Evolutionary conservation across 495 filamentous ascomycete species (phyloP), one percentile per base, ranked within the genome.

Genomic region (Chaetomidium leptoderma): DNA sequence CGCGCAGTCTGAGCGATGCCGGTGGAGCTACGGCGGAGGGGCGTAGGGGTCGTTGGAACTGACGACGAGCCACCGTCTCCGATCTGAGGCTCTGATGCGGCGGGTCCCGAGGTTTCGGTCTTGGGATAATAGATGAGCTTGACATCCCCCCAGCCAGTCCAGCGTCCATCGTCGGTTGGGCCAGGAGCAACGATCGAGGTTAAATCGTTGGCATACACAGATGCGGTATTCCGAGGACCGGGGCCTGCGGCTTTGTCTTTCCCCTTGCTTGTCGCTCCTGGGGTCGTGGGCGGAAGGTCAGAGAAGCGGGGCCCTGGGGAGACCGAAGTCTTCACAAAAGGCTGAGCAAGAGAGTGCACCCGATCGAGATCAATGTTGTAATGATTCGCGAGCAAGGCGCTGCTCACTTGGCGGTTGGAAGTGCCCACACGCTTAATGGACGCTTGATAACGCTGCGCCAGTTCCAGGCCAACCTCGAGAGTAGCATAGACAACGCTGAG

Each of bases 351-450:
- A 65, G 87, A 87, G 42, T 89, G 85, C 50, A 99, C 79, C 57
- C 88, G 86, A 37, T 97, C 91, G 29, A 97, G 79, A 65, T 95
- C 89, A 71, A 98, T 92, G 64, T 91, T 92, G 77, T 96, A 98
- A 69, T 97, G 92, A 45, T 86, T 88, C 37, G 84, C 81, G 39
- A 98, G 73, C 44, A 97, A 73, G 49, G 83, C 81, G 42, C 82
- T 80, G 70, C 86, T 89, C n/a, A 89, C 74, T 55, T 84, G 78
- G 43, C 81, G 73, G 27, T 79, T 78, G 24, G 82, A 67, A 40
- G 79, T 78, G 11, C 71, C 70, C 53, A 82, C 73, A 57, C 91
- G 84, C 71, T 90, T 86, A 43, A 90, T 83, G 2, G 89, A 89
- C 5, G 90, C 91, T 70, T 96, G 86, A 62, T 97, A 99, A 52